Base-by-base conservation (phyloP, 202 grass and related monocot genomes). In the Hordeum pubiflorum region DNA sequence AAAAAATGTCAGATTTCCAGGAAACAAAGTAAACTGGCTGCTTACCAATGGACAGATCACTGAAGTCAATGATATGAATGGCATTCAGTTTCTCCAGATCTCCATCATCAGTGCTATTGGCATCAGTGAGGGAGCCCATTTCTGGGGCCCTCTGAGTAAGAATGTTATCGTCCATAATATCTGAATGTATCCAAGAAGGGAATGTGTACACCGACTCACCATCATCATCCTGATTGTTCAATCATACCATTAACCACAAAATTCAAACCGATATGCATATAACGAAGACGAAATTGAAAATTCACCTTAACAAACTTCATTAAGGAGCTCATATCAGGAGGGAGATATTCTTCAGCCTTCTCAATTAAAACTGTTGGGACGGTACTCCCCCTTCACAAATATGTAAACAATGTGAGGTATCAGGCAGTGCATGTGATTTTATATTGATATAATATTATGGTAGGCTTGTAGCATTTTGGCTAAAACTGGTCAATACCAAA, bases 131-230 rank as follows among this genome's bases (percentile, higher is more conserved):
- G 55, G 73, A 75, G 82, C 40, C 55, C 65, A 68, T 9, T 77
- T 83, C 32, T 17, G 54, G 71, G 60, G 15, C 75, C 44, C 72
- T 73, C 82, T 93, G 84, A 71, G 94, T 91, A 69, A 89, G 85
- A 88, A 98, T 95, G 87, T 95, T 95, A 74, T 98, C 95, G 7
- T 98, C 95, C 95, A 98, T 98, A 63, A 95, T 91, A 85, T 98
- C 95, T 79, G 95, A 98, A 88, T 98, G 96, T 89, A 98, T 88
- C 90, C 90, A 98, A 72, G 90, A 91, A 80, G 96, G 90, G 33
- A 63, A 60, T 63, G 15, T 69, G 74, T 88, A 80, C 10, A 91
- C 33, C 17, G 12, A 76, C 17, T 80, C 78, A 48, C 80, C 86
- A 76, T 87, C 26, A 29, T 40, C 81, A 63, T 89, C 90, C 96